Evolutionary conservation across 148 eudicot species (phyloP), one percentile per base, ranked within the genome.

Genomic region (Rhododendron ferrugineum): DNA sequence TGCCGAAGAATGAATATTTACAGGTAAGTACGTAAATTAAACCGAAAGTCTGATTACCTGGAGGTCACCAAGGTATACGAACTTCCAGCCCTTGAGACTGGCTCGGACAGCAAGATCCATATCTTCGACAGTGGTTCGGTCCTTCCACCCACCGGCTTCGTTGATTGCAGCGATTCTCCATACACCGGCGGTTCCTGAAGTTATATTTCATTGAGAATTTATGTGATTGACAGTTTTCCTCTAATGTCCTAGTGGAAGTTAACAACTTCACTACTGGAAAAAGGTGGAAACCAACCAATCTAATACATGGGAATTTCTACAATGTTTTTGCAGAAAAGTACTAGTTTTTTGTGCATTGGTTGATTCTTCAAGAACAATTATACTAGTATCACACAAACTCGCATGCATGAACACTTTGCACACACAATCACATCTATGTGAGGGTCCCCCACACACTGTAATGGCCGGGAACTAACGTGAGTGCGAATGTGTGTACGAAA

Each of bases 81-180:
- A 93, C 82, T 93, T 94, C 98, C 98, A 94, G 68, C 96, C 98
- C 89, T 90, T 93, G 72, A 94, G 98, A 74, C 92, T 90, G 62
- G 95, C 98, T 49, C 98, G 91, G 44, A 94, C 96, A 37, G 98
- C 96, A 30, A 94, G 89, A 79, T 94, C 98, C 98, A 94, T 93
- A 88, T 94, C 98, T 83, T 94, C 98, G 2, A 93, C 98, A 0
- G 98, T 94, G 4, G 98, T 94, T 70, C 98, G 62, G 62, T 93
- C 96, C 64, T 92, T 90, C 98, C 98, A 94, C 32, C 96, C 98
- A 64, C 98, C 98, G 3, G 98, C 96, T 85, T 94, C 98, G 46
- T 93, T 93, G 26, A 94, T 88, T 56, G 98, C 94, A n/a, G 91
- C 44, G 30, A 93, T 92, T 60, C 98, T 89, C 98, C 98, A 94